Conservation (phyloP, 2,329 filamentous ascomycete genomes). For the Westerdykella aurantiaca region DNA sequence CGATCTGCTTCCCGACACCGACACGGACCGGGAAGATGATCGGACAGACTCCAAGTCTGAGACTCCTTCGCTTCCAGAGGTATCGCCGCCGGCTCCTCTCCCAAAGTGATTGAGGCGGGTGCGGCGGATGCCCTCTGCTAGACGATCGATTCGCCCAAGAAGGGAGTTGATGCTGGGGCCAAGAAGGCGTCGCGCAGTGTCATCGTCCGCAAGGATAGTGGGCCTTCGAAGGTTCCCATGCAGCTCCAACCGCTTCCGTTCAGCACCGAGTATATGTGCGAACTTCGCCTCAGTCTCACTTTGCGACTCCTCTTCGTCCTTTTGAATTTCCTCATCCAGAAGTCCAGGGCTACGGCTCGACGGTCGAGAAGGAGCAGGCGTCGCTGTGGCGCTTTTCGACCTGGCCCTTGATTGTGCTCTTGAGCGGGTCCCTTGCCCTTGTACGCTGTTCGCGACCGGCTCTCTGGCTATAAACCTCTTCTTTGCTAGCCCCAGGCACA, state of each 20-base stretch:
- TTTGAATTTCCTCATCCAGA: background rate
- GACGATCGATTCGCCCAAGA: conserved; percentile 61
- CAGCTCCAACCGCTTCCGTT: background rate
- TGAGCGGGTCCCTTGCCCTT: background rate
- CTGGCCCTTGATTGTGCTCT: conserved; percentile 5
- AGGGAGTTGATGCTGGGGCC: conserved; percentile 65
- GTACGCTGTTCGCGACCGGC: conserved; percentile 2
- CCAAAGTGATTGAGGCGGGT: conserved; percentile 50
- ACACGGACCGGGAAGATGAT: conserved; percentile 8
- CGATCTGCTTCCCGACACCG: conserved; percentile 14
- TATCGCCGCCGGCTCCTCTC: conserved; percentile 17
- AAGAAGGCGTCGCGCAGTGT: conserved; percentile 58
- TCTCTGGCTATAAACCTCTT: conserved; percentile 48
- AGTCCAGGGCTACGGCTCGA: background rate
- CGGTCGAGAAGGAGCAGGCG: background rate
- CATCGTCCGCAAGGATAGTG: conserved; percentile 64
- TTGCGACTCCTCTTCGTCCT: background rate
- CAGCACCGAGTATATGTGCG: background rate
- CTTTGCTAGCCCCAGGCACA: conserved; percentile 62
- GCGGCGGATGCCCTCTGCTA: conserved; percentile 66
- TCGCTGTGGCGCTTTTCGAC: conserved; percentile 6
- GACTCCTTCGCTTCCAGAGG: conserved; percentile 24
- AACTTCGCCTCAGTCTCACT: background rate
- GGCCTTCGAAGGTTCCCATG: conserved; percentile 33
- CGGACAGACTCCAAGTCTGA: conserved; percentile 22